phyloP scores from a whole-genome alignment of 495 filamentous ascomycete species.

The Cladorrhinum samala region DNA sequence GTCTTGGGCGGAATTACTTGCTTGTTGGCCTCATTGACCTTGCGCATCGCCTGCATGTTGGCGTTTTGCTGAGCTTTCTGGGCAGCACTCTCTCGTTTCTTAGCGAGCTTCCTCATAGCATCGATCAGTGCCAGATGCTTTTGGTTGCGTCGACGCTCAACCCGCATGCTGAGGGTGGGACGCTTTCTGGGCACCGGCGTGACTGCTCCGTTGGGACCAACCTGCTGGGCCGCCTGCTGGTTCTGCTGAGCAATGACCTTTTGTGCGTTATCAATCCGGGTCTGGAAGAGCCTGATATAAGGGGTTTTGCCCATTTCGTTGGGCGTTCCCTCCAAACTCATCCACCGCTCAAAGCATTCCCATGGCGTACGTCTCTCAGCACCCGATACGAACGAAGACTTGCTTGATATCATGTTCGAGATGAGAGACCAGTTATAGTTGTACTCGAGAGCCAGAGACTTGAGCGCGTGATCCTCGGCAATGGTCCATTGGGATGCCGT shows the following conservation, averaged over 20 bases:
- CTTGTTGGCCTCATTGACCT: constrained; percentile 61
- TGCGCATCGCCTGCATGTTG: constrained; percentile 61
- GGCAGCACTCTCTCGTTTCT: constrained; percentile 76
- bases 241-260: constrained; percentile 55
- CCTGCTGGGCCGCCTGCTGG: constrained; percentile 49
- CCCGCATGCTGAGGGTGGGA: constrained; percentile 64
- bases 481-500: constrained; percentile 84
- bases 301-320: constrained; percentile 87
- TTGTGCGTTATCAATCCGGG: constrained; percentile 73
- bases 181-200: constrained; percentile 53
- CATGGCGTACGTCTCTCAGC: constrained; percentile 90
- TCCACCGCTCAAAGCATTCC: constrained; percentile 98
- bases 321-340: constrained; percentile 79
- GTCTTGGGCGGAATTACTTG: constrained; percentile 53
- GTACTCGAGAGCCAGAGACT: constrained; percentile 78
- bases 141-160: constrained; percentile 78
- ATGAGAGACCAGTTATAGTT: constrained; percentile 97
- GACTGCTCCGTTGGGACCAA: constrained; percentile 50
- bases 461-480: constrained; percentile 83
- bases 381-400: constrained; percentile 70
- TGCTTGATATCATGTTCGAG: constrained; percentile 65
- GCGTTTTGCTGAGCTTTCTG: constrained; percentile 84
- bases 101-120: constrained; percentile 89
- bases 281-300: constrained; percentile 83
- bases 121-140: constrained; percentile 85